A percentile compares a stretch with the other conserved stretches of the same genome.
Evolutionary conservation across 1,139 yeast genomes (phyloP).

Genomic region (Candida pseudocylindracea): DNA sequence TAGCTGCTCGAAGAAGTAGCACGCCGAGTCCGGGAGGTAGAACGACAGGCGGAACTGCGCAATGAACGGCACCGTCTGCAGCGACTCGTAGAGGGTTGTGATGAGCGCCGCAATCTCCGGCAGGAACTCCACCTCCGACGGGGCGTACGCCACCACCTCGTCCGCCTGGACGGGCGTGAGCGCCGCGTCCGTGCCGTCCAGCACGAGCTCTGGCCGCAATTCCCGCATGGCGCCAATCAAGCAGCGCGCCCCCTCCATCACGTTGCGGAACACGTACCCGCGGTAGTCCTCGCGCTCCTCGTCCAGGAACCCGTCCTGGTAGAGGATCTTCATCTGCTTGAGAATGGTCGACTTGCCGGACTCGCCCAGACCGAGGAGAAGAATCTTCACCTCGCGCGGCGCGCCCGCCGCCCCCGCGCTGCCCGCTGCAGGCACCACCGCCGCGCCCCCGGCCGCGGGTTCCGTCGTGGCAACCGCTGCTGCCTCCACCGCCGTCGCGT

Average conservation of each 20-base stretch:
- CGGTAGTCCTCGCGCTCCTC: slow-evolving; percentile 44
- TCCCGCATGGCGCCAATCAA: slow-evolving; percentile 34
- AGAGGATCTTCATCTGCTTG: slow-evolving; percentile 54
- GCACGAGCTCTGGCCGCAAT: slow-evolving; percentile 22
- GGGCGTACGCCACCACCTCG: slow-evolving; percentile 12
- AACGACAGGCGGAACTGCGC: slow-evolving; percentile 48
- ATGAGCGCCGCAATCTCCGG: slow-evolving; percentile 21
- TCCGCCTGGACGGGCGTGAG: slow-evolving; percentile 1
- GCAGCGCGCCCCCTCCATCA: slow-evolving; percentile 42
- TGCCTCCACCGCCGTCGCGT: too few species aligned
- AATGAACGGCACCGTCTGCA: slow-evolving; percentile 34
- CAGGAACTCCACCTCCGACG: slow-evolving; percentile 23
- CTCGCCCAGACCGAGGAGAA: slow-evolving; percentile 59
- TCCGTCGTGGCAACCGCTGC: too few species aligned
- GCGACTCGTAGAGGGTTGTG: slow-evolving; percentile 24
- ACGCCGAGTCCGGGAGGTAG: slow-evolving; percentile 73
- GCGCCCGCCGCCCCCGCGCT: background rate
- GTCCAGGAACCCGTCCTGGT: slow-evolving; percentile 43
- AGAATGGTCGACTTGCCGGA: slow-evolving; percentile 61
- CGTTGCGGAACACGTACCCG: slow-evolving; percentile 48
- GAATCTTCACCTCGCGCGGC: slow-evolving; percentile 26
- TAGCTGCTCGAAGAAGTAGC: slow-evolving; percentile 34
- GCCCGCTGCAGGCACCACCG: too few species aligned
- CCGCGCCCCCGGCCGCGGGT: too few species aligned
- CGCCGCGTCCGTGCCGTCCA: slow-evolving; percentile 1